Conservation (phyloP, 1,284 basidiomycete species). For the Cutaneotrichosporon mucoides region DNA sequence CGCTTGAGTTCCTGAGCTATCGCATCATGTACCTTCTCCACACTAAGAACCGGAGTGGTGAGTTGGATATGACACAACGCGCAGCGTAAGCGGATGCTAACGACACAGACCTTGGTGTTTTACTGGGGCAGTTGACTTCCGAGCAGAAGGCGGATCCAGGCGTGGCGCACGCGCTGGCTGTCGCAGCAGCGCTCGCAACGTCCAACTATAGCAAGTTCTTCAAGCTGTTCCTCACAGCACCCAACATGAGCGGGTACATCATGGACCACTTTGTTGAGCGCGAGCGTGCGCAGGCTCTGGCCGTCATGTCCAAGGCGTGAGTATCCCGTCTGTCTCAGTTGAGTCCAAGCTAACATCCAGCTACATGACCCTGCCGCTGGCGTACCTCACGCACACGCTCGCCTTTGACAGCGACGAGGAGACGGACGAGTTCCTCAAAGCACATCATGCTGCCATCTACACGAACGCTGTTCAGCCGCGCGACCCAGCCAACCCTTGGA, state of each 20-base stretch:
- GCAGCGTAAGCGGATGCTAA: neutral
- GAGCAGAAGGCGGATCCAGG: conserved; percentile 74
- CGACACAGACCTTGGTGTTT: conserved; percentile 79
- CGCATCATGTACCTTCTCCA: conserved; percentile 94
- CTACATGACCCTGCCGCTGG: conserved; percentile 69
- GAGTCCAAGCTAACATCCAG: conserved; percentile 51
- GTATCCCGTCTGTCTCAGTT: conserved; percentile 40
- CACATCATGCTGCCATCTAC: conserved; percentile 68
- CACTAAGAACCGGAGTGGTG: conserved; percentile 89
- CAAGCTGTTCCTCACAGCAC: conserved; percentile 74
- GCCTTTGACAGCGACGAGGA: conserved; percentile 70
- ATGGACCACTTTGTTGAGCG: conserved; percentile 98
- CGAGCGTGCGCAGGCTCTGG: conserved; percentile 80
- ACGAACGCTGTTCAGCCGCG: conserved; percentile 28
- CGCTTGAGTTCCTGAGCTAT: conserved; percentile 95
- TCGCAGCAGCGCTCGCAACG: conserved; percentile 81
- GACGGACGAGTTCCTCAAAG: conserved; percentile 65
- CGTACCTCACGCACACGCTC: conserved; percentile 74
- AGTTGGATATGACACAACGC: conserved; percentile 29
- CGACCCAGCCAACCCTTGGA: conserved; percentile 26
- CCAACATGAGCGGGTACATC: conserved; percentile 97
- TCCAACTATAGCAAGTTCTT: conserved; percentile 95
- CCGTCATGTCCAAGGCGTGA: conserved; percentile 87
- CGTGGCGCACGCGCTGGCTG: conserved; percentile 82
- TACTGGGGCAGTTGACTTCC: conserved; percentile 90